These are phyloP conservation scores for Tuber calosporum DNA, from an alignment of 495 filamentous ascomycete species.

Conservation along the genomic window DNA sequence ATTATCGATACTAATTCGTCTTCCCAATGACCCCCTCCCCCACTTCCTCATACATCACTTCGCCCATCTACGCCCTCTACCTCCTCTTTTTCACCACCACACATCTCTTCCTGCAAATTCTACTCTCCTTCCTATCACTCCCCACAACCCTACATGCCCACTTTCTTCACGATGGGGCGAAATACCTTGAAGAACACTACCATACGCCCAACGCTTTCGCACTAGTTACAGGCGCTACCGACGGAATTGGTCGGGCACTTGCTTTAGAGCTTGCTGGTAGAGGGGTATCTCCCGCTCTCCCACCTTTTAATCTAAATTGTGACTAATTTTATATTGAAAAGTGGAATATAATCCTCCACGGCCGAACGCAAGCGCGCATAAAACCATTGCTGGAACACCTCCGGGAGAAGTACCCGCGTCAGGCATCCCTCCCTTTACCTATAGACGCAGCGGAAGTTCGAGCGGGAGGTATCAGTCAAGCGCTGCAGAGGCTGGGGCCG, in stretches of 20 bases:
- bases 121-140: constrained; percentile 23
- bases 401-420: constrained; percentile 9
- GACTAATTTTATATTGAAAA: constrained; percentile 8
- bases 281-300: constrained; percentile 38
- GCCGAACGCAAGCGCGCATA: constrained; percentile 18
- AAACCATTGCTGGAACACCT: constrained; percentile 17
- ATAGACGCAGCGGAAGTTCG: constrained; percentile 6
- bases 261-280: constrained; percentile 48
- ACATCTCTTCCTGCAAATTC: constrained; percentile 13
- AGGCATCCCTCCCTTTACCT: constrained; percentile 19
- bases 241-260: constrained; percentile 54
- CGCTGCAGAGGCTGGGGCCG: neutral
- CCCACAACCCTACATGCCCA: constrained; percentile 25
- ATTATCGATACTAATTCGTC: neutral
- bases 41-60: neutral
- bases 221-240: constrained; percentile 54
- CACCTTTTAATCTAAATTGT: neutral
- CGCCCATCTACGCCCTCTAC: neutral
- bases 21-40: neutral
- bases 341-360: constrained; percentile 36
- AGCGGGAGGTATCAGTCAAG: neutral
- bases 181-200: constrained; percentile 16
- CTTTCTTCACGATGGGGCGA: constrained; percentile 21
- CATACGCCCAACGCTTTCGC: constrained; percentile 47
- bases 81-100: constrained; percentile 6